Evolutionary conservation across 768 basidiomycete species (phyloP), one percentile per base, ranked within the genome.

Genomic region (Termitomyces sp.): DNA sequence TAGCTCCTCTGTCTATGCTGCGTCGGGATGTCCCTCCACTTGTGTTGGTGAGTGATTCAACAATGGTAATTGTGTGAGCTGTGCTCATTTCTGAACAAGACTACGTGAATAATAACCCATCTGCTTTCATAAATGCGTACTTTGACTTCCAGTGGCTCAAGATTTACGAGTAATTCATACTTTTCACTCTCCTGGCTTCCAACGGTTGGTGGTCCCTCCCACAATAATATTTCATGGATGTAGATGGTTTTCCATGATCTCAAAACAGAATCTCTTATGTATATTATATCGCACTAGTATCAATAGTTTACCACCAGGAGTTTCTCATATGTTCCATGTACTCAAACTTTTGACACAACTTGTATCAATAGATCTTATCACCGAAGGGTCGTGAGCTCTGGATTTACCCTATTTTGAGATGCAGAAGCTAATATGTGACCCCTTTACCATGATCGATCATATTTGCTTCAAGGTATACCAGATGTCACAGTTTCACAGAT

Each of bases 81-180:
- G 38, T 14, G 1, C 52, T 54, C 7, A 54, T 25, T 15, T 2
- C 14, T 3, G 25, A 37, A 17, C 15, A 38, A 88, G 86, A 83
- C 61, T 88, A 75, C 64, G 87, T 89, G 64, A 80, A 84, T 74
- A 81, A 81, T 63, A 88, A 89, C 67, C 91, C 91, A 1, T 70
- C 73, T 3, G 86, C 86, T 9, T 92, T 92, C 73, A 63, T 66
- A 7, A 75, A 88, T 36, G 88, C 91, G 0, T 91, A 85, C 76
- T 92, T 89, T 74, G 83, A 89, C 49, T 81, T 93, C 70, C 79
- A 80, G 51, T 83, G 81, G 52, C 71, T 91, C 56, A 82, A 80
- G 61, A 72, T 79, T n/a, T 80, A 78, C 14, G n/a, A 32, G 5
- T 56, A 46, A 8, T 1, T 20, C 29, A 9, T 1, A 43, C 17